Conservation (phyloP, 129 eudicot species). For the Centaurea solstitialis region DNA sequence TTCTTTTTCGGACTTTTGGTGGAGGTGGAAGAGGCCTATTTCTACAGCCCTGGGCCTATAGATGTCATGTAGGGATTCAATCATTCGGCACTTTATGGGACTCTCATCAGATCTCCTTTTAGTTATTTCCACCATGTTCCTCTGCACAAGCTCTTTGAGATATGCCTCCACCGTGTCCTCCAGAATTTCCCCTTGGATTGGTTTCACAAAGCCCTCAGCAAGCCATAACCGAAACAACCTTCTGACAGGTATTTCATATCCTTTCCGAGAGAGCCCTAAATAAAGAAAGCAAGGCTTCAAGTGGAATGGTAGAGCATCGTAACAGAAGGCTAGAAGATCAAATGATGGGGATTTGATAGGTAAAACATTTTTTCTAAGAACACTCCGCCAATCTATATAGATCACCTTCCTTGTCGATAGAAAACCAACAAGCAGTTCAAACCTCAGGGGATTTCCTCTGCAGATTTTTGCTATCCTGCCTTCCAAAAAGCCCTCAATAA, state of each 20-base stretch:
- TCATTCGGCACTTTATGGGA: constrained; percentile 39
- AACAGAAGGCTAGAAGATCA: constrained; percentile 30
- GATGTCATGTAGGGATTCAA: constrained; percentile 25
- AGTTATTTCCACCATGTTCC: constrained; percentile 42
- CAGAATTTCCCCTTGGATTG: neutral
- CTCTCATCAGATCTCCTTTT: constrained; percentile 23
- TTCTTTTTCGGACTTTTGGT: constrained; percentile 3
- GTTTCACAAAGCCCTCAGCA: constrained; percentile 45
- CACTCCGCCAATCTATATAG: constrained; percentile 23
- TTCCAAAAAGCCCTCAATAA: constrained; percentile 25
- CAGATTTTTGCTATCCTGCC: constrained; percentile 38
- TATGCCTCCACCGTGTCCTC: constrained; percentile 41
- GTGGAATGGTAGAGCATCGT: constrained; percentile 28
- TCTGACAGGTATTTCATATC: constrained; percentile 31
- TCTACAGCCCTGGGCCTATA: constrained; percentile 27
- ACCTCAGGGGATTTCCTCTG: constrained; percentile 34
- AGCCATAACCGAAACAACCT: constrained; percentile 46
- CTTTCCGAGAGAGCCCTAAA: constrained; percentile 31
- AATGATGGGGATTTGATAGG: constrained; percentile 9
- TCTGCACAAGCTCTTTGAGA: constrained; percentile 35
- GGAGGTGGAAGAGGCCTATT: constrained; percentile 36
- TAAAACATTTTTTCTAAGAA: too few species aligned
- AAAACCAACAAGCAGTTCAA: constrained; percentile 40
- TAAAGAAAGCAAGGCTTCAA: constrained; percentile 41
- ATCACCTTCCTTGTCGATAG: constrained; percentile 15